A percentile compares a stretch with the other conserved stretches of the same genome.
Conservation (phyloP, 768 basidiomycete genomes). For the Termitomyces sp. region DNA sequence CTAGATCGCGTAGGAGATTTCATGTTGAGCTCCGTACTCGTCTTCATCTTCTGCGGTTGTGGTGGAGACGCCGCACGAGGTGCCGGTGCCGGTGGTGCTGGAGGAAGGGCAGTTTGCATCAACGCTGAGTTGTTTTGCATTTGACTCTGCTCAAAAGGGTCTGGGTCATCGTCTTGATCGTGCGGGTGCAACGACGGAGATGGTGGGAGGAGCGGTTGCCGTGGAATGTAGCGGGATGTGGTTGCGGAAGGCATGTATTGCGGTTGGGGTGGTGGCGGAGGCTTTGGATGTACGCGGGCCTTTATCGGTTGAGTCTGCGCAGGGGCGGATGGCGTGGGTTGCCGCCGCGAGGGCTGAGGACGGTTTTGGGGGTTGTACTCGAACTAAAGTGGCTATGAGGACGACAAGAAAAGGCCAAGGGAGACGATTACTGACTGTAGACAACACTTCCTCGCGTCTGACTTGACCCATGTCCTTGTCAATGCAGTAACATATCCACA, state of each 20-base stretch:
- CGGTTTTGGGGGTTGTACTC: slow-evolving; percentile 29
- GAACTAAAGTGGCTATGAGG: slow-evolving; percentile 24
- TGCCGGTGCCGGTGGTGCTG: slow-evolving; percentile 15
- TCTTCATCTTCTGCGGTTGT: slow-evolving; percentile 26
- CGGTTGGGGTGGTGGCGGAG: slow-evolving; percentile 16
- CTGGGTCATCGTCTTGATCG: slow-evolving; percentile 35
- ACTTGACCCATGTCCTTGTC: slow-evolving; percentile 43
- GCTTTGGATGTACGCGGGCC: background rate
- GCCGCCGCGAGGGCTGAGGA: slow-evolving; percentile 10
- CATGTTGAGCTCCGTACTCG: slow-evolving; percentile 42
- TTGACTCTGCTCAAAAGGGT: slow-evolving; percentile 41
- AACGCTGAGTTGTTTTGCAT: slow-evolving; percentile 25
- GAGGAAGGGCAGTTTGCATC: slow-evolving; percentile 7
- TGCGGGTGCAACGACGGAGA: slow-evolving; percentile 16
- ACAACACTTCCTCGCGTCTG: slow-evolving; percentile 41
- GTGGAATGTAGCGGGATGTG: slow-evolving; percentile 26
- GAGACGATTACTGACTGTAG: slow-evolving; percentile 28
- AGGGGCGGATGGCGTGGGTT: slow-evolving; percentile 5
- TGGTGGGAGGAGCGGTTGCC: slow-evolving; percentile 25
- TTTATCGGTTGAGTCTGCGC: slow-evolving; percentile 12
- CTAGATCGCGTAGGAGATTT: slow-evolving; percentile 33
- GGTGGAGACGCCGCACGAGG: slow-evolving; percentile 11
- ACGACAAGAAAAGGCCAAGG: background rate
- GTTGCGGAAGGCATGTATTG: slow-evolving; percentile 23
- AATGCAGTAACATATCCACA: slow-evolving; percentile 50